Evolutionary conservation across 306 rosid genomes (phyloP).

Genomic region (barrel medic (Medicago truncatula)): DNA sequence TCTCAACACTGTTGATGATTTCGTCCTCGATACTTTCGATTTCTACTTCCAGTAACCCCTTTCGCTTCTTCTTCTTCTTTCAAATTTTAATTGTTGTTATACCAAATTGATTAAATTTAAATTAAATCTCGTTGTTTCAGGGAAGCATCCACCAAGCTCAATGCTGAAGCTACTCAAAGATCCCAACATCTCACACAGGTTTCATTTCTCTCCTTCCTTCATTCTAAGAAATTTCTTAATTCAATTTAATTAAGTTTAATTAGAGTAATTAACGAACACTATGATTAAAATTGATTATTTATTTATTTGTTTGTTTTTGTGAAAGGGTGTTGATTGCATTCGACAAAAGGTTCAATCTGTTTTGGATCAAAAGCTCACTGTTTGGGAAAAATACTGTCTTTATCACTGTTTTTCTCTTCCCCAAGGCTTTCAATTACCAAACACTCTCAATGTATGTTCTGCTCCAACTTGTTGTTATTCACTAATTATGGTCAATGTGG

Average conservation of each 20-base stretch:
- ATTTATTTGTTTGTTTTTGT: background rate
- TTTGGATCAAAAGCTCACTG: conserved; percentile 61
- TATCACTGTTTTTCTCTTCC: conserved; percentile 77
- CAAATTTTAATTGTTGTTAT: background rate
- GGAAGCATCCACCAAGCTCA: conserved; percentile 62
- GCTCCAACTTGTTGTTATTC: background rate
- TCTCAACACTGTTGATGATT: conserved; percentile 69
- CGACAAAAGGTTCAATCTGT: conserved; percentile 59
- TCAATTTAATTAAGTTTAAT: background rate
- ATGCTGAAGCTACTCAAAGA: conserved; percentile 54
- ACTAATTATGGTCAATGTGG: background rate
- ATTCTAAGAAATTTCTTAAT: background rate
- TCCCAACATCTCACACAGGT: conserved; percentile 72
- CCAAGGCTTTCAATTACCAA: conserved; percentile 62
- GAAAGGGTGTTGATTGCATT: conserved; percentile 63
- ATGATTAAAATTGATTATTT: background rate
- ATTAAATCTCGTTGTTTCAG: too few species aligned
- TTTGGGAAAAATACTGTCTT: conserved; percentile 84
- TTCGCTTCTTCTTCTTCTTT: background rate
- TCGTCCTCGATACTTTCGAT: conserved; percentile 65
- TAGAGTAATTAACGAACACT: background rate
- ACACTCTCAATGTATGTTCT: conserved; percentile 52
- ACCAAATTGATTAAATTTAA: background rate
- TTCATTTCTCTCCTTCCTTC: background rate
- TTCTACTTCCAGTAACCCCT: conserved; percentile 58